Base-by-base conservation (phyloP, 2,329 filamentous ascomycete genomes). In the Grosmannia huntii region DNA sequence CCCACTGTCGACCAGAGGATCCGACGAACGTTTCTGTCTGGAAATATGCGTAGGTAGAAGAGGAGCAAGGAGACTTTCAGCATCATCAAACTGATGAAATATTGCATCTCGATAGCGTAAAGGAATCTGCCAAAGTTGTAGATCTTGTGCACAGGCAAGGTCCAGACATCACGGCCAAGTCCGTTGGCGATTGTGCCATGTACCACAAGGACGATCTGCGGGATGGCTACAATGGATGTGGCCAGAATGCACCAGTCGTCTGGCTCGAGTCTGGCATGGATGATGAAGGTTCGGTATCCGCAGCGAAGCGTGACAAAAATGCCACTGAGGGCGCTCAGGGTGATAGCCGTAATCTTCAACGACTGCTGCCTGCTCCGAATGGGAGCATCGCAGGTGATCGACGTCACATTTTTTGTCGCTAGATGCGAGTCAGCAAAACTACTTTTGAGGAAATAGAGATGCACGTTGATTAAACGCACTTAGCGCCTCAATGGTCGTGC, bases 31-130 rank as follows among this genome's bases (percentile, higher is more conserved):
- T 49, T 57, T 0, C 56, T 60, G 0, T 66, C 64, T 0, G 76
- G 76, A 61, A 83, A 83, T 56, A 83, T 76, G 55, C 76, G 73
- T 5, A 78, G 67, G 63, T 80, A 82, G 65, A 83, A 80, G 62
- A 77, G 70, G 1, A 82, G 67, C 31, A 83, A 69, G 0, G 78
- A 73, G 6, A 78, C 65, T 62, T 81, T 80, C 11, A 78, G 69
- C 38, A 78, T 66, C 2, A 74, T 68, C 16, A 78, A 66, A 14
- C 73, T 67, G 2, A 67, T 57, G 63, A 81, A 78, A 65, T 81
- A 79, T 21, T 78, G 53, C 57, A 68, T 62, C 21, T 63, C 61
- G 62, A 71, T 67, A 60, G 70, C 63, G 62, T 74, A 79, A 31
- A 78, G 73, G 61, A 66, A 71, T 25, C 69, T 67, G 7, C 71